Evolutionary conservation across 2,329 filamentous ascomycete genomes (phyloP).

Genomic region (Talaromyces sp.): DNA sequence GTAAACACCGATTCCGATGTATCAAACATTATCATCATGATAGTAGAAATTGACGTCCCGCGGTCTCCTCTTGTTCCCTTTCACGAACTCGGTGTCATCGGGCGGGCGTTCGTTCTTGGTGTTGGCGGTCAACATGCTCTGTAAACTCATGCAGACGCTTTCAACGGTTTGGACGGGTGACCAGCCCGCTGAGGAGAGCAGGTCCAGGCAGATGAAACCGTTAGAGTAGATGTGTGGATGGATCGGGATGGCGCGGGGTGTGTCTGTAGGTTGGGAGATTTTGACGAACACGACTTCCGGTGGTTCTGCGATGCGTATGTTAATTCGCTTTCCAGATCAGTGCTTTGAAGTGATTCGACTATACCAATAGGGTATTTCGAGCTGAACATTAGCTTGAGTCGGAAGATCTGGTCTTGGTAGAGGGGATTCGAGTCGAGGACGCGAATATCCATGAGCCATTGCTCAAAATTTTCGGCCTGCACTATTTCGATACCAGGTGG

Average conservation of each 20-base stretch:
- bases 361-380: slow-evolving; percentile 84
- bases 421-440: slow-evolving; percentile 89
- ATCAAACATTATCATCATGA: slow-evolving; percentile 78
- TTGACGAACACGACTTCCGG: slow-evolving; percentile 89
- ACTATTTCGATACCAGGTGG: slow-evolving; percentile 73
- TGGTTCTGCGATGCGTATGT: slow-evolving; percentile 59
- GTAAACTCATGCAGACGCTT: slow-evolving; percentile 93
- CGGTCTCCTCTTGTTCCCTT: slow-evolving; percentile 71
- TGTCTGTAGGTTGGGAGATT: slow-evolving; percentile 41
- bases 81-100: slow-evolving; percentile 86
- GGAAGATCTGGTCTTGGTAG: slow-evolving; percentile 74
- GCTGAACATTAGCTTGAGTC: slow-evolving; percentile 83
- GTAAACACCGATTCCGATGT: neutral
- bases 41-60: slow-evolving; percentile 92
- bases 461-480: slow-evolving; percentile 74
- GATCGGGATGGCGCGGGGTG: slow-evolving; percentile 69
- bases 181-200: slow-evolving; percentile 86
- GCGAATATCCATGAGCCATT: slow-evolving; percentile 89
- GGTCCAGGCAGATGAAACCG: slow-evolving; percentile 95
- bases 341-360: slow-evolving; percentile 16
- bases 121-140: slow-evolving; percentile 97
- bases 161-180: slow-evolving; percentile 96
- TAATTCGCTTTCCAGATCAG: neutral
- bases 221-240: slow-evolving; percentile 98
- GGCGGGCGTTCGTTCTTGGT: slow-evolving; percentile 84